These are phyloP conservation scores for Fagus crenata DNA, from an alignment of 306 rosid species.

Conservation along the genomic window DNA sequence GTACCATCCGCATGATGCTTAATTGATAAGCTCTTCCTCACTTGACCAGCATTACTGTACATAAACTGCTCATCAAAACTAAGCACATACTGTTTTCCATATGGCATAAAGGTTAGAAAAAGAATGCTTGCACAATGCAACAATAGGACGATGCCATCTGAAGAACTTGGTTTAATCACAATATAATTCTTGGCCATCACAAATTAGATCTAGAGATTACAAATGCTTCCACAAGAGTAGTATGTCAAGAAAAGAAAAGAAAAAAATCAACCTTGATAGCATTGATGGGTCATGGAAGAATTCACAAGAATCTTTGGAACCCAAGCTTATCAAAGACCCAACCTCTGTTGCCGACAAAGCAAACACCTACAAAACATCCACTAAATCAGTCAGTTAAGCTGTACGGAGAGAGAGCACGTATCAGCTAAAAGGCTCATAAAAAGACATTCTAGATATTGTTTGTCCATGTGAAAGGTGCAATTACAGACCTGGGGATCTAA, in stretches of 20 bases:
- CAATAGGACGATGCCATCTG: slow-evolving; percentile 16
- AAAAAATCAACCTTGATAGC: slow-evolving; percentile 63
- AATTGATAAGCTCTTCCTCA: slow-evolving; percentile 81
- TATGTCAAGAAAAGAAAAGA: background rate
- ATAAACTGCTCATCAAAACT: slow-evolving; percentile 28
- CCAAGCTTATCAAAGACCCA: slow-evolving; percentile 83
- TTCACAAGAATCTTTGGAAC: slow-evolving; percentile 80
- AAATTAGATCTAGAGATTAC: slow-evolving; percentile 10
- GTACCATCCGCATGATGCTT: slow-evolving; percentile 62
- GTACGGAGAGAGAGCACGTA: slow-evolving; percentile 2
- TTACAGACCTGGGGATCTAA: background rate
- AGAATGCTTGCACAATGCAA: background rate
- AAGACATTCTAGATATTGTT: slow-evolving; percentile 14
- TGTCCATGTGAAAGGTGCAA: slow-evolving; percentile 3
- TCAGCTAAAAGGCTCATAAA: slow-evolving; percentile 19
- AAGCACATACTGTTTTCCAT: slow-evolving; percentile 23
- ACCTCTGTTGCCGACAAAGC: slow-evolving; percentile 82
- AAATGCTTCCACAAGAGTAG: background rate
- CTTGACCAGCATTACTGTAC: slow-evolving; percentile 93
- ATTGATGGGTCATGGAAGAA: slow-evolving; percentile 92
- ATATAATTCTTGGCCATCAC: slow-evolving; percentile 14
- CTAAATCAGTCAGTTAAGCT: slow-evolving; percentile 18
- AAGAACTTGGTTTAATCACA: slow-evolving; percentile 21
- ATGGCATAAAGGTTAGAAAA: slow-evolving; percentile 12
- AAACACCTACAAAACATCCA: slow-evolving; percentile 50